phyloP scores from a whole-genome alignment of 768 basidiomycete genomes.

The Lactifluus subvellereus region DNA sequence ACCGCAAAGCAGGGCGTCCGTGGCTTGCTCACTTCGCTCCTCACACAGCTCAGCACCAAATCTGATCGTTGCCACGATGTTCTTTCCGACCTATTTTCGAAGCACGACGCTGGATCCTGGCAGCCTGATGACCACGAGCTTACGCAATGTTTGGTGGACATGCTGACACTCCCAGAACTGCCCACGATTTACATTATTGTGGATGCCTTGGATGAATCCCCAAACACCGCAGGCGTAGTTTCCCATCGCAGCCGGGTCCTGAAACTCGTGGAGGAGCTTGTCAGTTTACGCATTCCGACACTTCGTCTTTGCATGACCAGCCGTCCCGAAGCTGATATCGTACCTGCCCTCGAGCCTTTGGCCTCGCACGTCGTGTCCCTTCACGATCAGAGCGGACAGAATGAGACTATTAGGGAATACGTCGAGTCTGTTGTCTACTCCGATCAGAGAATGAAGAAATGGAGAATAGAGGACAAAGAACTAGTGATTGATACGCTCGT shows the following conservation, averaged over 20 bases:
- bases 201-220: neutral
- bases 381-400: neutral
- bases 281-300: neutral
- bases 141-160: neutral
- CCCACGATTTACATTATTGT: neutral
- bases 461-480: neutral
- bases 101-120: neutral
- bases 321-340: neutral
- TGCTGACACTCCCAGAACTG: neutral
- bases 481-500: neutral
- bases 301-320: neutral
- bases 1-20: neutral
- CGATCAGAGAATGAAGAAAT: neutral
- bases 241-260: neutral
- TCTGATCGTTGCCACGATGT: neutral
- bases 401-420: neutral
- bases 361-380: neutral
- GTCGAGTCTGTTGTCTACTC: neutral
- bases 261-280: neutral
- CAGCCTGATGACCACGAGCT: neutral
- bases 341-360: neutral
- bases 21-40: neutral
- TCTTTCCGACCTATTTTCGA: neutral
- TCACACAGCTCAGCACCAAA: neutral
- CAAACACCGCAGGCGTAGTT: neutral